Percentiles rank a stretch among this genome's conserved stretches.
Conservation (phyloP, 2,329 filamentous ascomycete species). For the Phaeoacremonium minimum region DNA sequence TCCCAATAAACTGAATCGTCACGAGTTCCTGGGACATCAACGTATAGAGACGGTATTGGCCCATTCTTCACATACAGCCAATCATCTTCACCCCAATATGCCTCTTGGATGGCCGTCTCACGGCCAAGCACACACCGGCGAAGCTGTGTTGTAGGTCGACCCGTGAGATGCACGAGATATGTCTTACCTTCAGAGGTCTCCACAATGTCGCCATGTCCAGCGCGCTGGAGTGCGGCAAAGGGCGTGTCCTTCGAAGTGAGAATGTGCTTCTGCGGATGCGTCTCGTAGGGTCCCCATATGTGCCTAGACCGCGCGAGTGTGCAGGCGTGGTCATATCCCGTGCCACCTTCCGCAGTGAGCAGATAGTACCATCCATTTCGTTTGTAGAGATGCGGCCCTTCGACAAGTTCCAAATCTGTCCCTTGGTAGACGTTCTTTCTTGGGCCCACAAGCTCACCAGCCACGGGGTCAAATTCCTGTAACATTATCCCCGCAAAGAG, state of each 20-base stretch:
- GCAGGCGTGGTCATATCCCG: slow-evolving; percentile 55
- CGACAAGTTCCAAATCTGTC: slow-evolving; percentile 49
- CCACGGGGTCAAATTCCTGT: slow-evolving; percentile 50
- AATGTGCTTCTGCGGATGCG: slow-evolving; percentile 53
- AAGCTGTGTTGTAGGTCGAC: slow-evolving; percentile 45
- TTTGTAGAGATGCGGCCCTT: slow-evolving; percentile 57
- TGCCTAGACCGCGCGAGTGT: slow-evolving; percentile 50
- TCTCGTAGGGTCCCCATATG: slow-evolving; percentile 59
- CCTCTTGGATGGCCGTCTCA: slow-evolving; percentile 55
- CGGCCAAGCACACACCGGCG: slow-evolving; percentile 50
- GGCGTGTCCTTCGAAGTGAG: slow-evolving; percentile 48
- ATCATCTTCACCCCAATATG: slow-evolving; percentile 53
- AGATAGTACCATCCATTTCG: slow-evolving; percentile 56
- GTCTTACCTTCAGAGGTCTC: slow-evolving; percentile 48
- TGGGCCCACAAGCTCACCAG: slow-evolving; percentile 48
- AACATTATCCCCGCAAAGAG: slow-evolving; percentile 53
- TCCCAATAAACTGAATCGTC: slow-evolving; percentile 47
- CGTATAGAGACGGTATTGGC: slow-evolving; percentile 46
- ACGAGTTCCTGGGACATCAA: slow-evolving; percentile 43
- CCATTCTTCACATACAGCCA: slow-evolving; percentile 61
- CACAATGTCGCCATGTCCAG: slow-evolving; percentile 50
- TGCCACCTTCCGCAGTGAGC: slow-evolving; percentile 56
- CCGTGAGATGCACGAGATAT: slow-evolving; percentile 49
- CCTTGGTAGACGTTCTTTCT: slow-evolving; percentile 51
- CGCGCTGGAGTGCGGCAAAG: slow-evolving; percentile 43